phyloP scores from a whole-genome alignment of 2,329 filamentous ascomycete species.

The Xylaria polymorpha region DNA sequence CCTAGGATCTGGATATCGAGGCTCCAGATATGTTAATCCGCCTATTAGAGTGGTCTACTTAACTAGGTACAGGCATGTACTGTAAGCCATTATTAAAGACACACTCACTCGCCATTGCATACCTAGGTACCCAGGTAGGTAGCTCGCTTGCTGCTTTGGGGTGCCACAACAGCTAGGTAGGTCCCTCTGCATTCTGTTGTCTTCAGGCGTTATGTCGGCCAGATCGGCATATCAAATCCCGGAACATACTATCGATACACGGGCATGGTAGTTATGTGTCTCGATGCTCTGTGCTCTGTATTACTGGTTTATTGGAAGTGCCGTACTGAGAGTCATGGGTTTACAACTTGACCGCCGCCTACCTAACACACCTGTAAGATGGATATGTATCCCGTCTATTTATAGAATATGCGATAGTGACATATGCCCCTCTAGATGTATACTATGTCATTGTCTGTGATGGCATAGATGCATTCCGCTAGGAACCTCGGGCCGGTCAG shows the following conservation, averaged over 20 bases:
- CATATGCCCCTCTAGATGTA: not conserved
- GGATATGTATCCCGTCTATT: no score
- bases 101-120: not conserved
- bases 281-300: conserved; percentile 9
- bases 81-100: conserved; percentile 4
- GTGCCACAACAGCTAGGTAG: conserved; percentile 7
- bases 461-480: not conserved
- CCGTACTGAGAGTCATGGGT: not conserved
- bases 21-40: conserved; percentile 5
- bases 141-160: conserved; percentile 12
- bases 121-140: no score
- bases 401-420: not conserved
- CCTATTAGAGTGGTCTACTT: conserved; percentile 10
- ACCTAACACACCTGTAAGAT: no score
- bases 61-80: not conserved
- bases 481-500: conserved; percentile 26
- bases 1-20: conserved; percentile 4
- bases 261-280: not conserved
- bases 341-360: not conserved
- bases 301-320: not conserved
- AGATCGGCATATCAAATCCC: conserved; percentile 8
- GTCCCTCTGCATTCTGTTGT: not conserved
- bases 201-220: conserved; percentile 35
- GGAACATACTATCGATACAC: conserved; percentile 1
- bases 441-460: not conserved